These are phyloP conservation scores for Aspergillus oerlinghausenensis DNA, from an alignment of 2,329 filamentous ascomycete genomes.

Conservation along the genomic window DNA sequence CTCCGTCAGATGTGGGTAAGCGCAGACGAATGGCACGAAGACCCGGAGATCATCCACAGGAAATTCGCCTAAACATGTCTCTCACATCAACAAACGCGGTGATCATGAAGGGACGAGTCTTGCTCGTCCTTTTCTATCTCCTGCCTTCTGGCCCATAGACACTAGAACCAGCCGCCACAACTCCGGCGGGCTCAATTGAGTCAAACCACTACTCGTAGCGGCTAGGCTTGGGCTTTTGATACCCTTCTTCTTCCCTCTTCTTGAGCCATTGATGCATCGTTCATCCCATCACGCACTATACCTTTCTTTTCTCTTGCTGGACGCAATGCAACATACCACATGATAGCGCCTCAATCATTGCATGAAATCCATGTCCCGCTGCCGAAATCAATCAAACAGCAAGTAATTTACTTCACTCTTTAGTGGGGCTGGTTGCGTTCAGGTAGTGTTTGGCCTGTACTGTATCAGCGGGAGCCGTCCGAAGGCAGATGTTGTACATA, in stretches of 20 bases:
- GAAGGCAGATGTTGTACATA: neutral
- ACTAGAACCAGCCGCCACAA: neutral
- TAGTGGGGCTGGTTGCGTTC: neutral
- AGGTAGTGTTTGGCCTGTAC: neutral
- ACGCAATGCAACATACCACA: neutral
- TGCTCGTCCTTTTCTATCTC: neutral
- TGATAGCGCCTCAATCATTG: neutral
- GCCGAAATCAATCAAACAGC: neutral
- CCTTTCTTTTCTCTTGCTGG: neutral
- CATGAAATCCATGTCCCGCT: neutral
- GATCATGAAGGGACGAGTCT: neutral
- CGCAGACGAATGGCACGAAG: constrained; percentile 99
- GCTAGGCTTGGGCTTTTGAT: constrained; percentile 24
- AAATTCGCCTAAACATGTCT: constrained; percentile 70
- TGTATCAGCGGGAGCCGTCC: neutral
- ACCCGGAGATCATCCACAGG: constrained; percentile 96
- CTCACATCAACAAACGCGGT: neutral
- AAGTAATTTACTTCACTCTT: neutral
- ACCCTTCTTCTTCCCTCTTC: constrained; percentile 18
- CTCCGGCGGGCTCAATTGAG: constrained; percentile 2
- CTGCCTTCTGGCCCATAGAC: neutral
- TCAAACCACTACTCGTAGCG: neutral
- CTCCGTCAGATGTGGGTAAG: constrained; percentile 90
- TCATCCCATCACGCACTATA: neutral
- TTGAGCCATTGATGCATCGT: constrained; percentile 3